Evolutionary conservation across 2,329 filamentous ascomycete genomes (phyloP), one percentile per base, ranked within the genome.

Genomic region (Calonectria pteridis): DNA sequence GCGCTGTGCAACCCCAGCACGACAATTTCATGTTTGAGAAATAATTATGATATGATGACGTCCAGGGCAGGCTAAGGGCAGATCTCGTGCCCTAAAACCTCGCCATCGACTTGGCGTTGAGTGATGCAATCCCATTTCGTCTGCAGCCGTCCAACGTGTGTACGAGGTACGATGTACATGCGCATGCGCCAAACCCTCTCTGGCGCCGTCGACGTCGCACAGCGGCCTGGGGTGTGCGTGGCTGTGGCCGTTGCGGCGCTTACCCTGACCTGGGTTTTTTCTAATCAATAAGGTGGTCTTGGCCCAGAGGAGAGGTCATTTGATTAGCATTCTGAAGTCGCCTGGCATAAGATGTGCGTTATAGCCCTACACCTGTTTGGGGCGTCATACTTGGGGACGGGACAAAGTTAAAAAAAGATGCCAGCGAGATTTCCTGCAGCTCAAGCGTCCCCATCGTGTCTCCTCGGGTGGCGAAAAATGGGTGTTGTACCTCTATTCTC

Each of bases 401-500:
- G 40, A 28, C 16, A 59, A 63, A 66, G 20, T 20, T 53, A 43
- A 28, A 51, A 59, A 33, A 40, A 51, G 26, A 55, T 55, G 29
- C 29, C 58, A 66, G 65, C 51, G 14, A 62, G 67, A 51, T 35
- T 20, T 67, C 40, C 13, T 65, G 29, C 35, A 51, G 43, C 29
- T 62, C 40, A 37, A 59, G 70, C 31, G 35, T 64, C 14, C 14
- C 28, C 51, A 18, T 62, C 51, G 37, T 63, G 53, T 31, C 33
- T 62, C 35, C 70, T 58, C n/a, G 31, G n/a, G 64, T n/a, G 43
- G 35, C 40, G 40, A 26, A 53, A 59, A 72, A 72, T 62, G 65
- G 76, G 68, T 71, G 69, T 74, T 80, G 78, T 79, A 67, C 59
- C 70, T 67, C 75, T 70, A 53, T 72, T 75, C 69, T 73, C 72